Percentiles rank a stretch among this genome's conserved stretches.
These are phyloP conservation scores for Aspergillus ochraceus DNA, from an alignment of 2,329 filamentous ascomycete species.

Conservation along the genomic window DNA sequence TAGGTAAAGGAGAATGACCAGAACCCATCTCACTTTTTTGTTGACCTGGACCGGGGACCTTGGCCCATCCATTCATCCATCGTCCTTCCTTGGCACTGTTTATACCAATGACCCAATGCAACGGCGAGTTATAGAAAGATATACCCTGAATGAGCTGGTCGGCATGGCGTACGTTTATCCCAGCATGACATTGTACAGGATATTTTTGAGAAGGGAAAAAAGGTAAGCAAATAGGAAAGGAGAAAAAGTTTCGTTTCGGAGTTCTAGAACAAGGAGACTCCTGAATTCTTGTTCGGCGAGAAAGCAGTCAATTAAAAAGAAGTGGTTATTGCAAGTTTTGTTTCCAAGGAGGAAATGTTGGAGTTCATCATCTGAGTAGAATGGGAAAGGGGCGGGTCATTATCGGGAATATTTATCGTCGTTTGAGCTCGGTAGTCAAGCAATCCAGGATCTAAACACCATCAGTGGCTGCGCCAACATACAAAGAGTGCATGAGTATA, in stretches of 20 bases:
- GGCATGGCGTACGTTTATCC: background rate
- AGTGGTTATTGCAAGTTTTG: background rate
- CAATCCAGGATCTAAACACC: slow-evolving; percentile 36
- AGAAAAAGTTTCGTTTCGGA: background rate
- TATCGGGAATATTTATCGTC: slow-evolving; percentile 22
- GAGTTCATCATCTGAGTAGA: slow-evolving; percentile 8
- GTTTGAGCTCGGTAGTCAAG: slow-evolving; percentile 37
- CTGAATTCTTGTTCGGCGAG: background rate
- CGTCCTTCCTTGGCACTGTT: slow-evolving; percentile 5
- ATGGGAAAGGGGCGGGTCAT: slow-evolving; percentile 16
- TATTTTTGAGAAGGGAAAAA: background rate
- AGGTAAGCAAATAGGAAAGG: slow-evolving; percentile 8
- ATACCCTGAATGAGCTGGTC: background rate
- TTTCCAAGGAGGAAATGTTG: slow-evolving; percentile 1
- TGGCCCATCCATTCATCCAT: background rate
- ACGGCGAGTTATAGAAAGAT: slow-evolving; percentile 4
- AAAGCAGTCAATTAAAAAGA: background rate
- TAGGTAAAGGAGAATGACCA: background rate
- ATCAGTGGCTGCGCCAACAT: slow-evolving; percentile 16
- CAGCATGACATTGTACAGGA: background rate
- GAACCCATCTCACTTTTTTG: background rate
- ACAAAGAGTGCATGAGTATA: slow-evolving; percentile 1
- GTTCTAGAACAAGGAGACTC: background rate
- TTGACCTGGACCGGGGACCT: background rate
- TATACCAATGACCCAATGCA: slow-evolving; percentile 16